These are phyloP conservation scores for Fusarium hostae DNA, from an alignment of 2,329 filamentous ascomycete species.

Conservation along the genomic window DNA sequence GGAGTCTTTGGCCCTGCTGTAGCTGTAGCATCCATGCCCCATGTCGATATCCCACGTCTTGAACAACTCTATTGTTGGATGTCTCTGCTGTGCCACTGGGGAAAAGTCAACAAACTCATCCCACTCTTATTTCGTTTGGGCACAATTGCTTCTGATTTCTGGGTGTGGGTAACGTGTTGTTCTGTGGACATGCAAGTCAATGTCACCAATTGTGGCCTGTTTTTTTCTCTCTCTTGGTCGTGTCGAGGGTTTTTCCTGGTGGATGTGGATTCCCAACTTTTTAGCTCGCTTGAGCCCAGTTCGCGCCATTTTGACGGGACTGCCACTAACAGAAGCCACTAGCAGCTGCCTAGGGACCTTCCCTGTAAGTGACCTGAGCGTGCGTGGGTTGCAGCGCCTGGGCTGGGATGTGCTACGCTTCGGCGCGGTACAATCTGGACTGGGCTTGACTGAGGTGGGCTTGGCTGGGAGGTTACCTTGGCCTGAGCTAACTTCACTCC, in stretches of 20 bases:
- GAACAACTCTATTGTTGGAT: background rate
- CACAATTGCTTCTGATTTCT: conserved; percentile 3
- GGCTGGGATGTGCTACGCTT: conserved; percentile 14
- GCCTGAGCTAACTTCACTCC: conserved; percentile 9
- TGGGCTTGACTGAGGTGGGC: background rate
- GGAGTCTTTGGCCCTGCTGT: conserved; percentile 20
- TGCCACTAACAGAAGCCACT: background rate
- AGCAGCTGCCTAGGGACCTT: conserved; percentile 6
- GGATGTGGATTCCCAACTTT: conserved; percentile 20
- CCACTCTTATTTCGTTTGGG: conserved; percentile 9
- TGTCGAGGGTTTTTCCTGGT: conserved; percentile 19
- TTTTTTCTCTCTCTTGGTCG: conserved; percentile 19
- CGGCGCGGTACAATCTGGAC: conserved; percentile 31
- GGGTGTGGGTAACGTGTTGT: conserved; percentile 32
- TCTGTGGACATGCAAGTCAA: conserved; percentile 10
- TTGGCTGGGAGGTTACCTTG: background rate
- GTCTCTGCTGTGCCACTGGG: conserved; percentile 19
- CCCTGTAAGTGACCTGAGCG: conserved; percentile 22
- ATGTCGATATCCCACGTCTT: conserved; percentile 14
- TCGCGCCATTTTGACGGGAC: conserved; percentile 31
- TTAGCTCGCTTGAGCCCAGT: conserved; percentile 26
- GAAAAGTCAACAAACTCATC: conserved; percentile 3
- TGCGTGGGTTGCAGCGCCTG: background rate
- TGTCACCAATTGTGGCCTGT: conserved; percentile 33
- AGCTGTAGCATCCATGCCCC: conserved; percentile 8